These are phyloP conservation scores for Saturnispora saitoi DNA, from an alignment of 805 yeast species.

Conservation along the genomic window DNA sequence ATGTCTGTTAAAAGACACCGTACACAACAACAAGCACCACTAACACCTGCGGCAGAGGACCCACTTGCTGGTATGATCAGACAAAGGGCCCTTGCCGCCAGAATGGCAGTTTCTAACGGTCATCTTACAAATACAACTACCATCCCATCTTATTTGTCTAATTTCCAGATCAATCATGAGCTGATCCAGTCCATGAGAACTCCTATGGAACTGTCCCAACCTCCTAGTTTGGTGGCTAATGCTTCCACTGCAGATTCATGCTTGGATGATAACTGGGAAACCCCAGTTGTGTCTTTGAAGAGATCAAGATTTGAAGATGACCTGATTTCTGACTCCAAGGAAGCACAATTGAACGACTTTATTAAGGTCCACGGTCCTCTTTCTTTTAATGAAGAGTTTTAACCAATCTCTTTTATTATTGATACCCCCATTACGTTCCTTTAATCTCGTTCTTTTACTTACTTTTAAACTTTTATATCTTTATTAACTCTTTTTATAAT, in stretches of 20 bases:
- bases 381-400: slow-evolving; percentile 42
- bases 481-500: not conserved
- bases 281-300: not conserved
- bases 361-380: slow-evolving; percentile 36
- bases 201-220: slow-evolving; percentile 30
- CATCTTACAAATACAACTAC: not conserved
- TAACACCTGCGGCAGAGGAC: not conserved
- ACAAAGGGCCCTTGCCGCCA: not conserved
- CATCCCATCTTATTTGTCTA: slow-evolving; percentile 9
- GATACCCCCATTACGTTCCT: too few species aligned
- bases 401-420: slow-evolving; percentile 4
- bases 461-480: not conserved
- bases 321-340: slow-evolving; percentile 3
- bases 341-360: slow-evolving; percentile 19
- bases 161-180: slow-evolving; percentile 11
- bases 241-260: slow-evolving; percentile 40
- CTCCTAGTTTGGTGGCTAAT: slow-evolving; percentile 34
- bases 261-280: slow-evolving; percentile 35
- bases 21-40: too few species aligned
- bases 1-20: not conserved
- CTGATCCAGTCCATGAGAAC: slow-evolving; percentile 13
- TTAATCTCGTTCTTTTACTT: not conserved
- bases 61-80: slow-evolving; percentile 2
- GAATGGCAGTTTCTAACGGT: slow-evolving; percentile 5
- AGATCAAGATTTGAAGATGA: not conserved